Base-by-base conservation (phyloP, 306 rosid genomes). In the Casuarina cunninghamiana region DNA sequence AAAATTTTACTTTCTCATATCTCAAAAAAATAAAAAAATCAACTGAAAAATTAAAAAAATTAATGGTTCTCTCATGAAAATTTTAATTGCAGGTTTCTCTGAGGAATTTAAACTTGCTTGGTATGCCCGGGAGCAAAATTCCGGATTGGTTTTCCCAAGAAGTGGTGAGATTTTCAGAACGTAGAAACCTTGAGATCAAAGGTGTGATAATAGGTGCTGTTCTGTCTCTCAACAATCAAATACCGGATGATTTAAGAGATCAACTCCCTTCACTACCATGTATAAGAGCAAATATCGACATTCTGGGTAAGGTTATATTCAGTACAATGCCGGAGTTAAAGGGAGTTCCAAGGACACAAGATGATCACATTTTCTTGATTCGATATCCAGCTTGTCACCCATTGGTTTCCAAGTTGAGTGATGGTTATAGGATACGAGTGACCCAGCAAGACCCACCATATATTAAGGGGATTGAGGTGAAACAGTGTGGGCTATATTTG, bases 111-210 rank as follows among this genome's bases (percentile, higher is more conserved):
- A 70, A 63, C 73, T 80, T 55, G 83, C 76, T 91, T 76, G 86
- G 88, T 77, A 91, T 86, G 82, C 97, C 92, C 3, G 92, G 97
- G 80, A 73, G 78, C 68, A 80, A 53, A 73, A 77, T 91, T 69
- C 94, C 92, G 8, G 83, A 83, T 63, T 89, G 94, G 97, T 82
- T 88, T 75, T 78, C 85, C 49, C 76, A 78, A 77, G 77, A 77
- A 60, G 60, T 51, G 61, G 79, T 91, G 5, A 77, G 63, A 75
- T 88, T 86, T 76, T 74, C 88, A 37, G 80, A 85, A 49, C 76
- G 16, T 53, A 78, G 79, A 78, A 86, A 86, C 80, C 73, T 75
- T 54, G 81, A 73, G 39, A 70, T 86, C 72, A 86, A 73, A 81
- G 82, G 87, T 53, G 83, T 84, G 35, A 65, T 85, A 21, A 46